Evolutionary conservation across 129 eudicot genomes (phyloP).

Genomic region (Scalesia atractyloides): DNA sequence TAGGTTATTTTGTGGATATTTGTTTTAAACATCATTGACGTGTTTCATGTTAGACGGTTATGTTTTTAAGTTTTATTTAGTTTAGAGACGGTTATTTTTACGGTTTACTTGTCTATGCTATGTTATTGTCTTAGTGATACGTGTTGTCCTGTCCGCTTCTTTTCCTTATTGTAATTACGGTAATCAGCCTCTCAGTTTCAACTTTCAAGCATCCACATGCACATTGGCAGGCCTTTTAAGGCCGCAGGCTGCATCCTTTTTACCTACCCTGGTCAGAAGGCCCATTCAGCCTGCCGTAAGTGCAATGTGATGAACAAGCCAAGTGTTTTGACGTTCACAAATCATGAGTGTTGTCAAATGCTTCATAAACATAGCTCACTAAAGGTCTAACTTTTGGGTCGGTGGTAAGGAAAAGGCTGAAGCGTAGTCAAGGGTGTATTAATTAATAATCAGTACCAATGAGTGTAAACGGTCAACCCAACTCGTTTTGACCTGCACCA

Average conservation of each 20-base stretch:
- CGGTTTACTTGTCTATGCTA: too few species aligned
- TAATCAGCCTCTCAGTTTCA: too few species aligned
- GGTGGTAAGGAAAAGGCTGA: too few species aligned
- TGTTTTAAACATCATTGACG: slow-evolving; percentile 25
- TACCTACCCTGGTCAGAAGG: neutral
- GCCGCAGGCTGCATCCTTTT: neutral
- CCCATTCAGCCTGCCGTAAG: neutral
- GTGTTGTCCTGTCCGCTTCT: too few species aligned
- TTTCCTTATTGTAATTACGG: too few species aligned
- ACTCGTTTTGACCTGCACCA: too few species aligned
- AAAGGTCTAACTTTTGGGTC: neutral
- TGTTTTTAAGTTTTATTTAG: too few species aligned
- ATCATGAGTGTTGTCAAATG: neutral
- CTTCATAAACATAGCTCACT: neutral
- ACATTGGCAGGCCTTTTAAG: neutral
- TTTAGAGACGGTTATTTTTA: too few species aligned
- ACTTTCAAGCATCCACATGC: neutral
- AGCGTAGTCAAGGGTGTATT: too few species aligned
- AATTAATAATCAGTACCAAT: too few species aligned
- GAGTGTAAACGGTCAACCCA: too few species aligned
- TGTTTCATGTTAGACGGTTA: neutral
- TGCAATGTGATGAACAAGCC: neutral
- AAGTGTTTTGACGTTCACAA: neutral
- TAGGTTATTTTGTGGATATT: slow-evolving; percentile 18
- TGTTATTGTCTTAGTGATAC: too few species aligned